Evolutionary conservation across 192 early-diverging fungal species (phyloP).

Genomic region (Funneliformis mosseae): DNA sequence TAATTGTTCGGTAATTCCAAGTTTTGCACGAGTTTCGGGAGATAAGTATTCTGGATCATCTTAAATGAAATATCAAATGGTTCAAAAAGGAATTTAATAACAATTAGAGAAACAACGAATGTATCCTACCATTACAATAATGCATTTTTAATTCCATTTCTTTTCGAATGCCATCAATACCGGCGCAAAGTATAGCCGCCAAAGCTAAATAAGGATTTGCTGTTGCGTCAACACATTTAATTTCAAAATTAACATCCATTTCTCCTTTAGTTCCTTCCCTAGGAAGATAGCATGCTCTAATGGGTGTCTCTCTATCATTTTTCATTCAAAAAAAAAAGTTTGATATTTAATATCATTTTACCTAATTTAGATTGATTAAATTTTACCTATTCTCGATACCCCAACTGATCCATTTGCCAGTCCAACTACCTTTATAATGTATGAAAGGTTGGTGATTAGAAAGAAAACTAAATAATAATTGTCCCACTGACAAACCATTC

Average conservation of each 20-base stretch:
- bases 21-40: not conserved
- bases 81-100: not conserved
- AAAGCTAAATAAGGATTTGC: slow-evolving; percentile 6
- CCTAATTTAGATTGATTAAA: not conserved
- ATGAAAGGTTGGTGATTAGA: no score
- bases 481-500: no score
- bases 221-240: slow-evolving; percentile 13
- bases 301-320: not conserved
- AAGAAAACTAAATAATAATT: no score
- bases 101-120: not conserved
- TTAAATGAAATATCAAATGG: not conserved
- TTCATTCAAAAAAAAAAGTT: not conserved
- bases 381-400: slow-evolving; percentile 14
- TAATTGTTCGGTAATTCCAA: slow-evolving; percentile 1
- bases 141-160: not conserved
- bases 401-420: slow-evolving; percentile 19
- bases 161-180: slow-evolving; percentile 11
- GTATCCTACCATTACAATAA: not conserved
- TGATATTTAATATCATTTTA: not conserved
- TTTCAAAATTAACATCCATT: slow-evolving; percentile 12
- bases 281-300: slow-evolving; percentile 1
- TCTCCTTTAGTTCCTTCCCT: no score
- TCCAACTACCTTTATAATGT: slow-evolving; percentile 1
- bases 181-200: not conserved
- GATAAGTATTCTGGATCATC: not conserved